Evolutionary conservation across 2,329 filamentous ascomycete species (phyloP).

Genomic region (Ascochyta rabiei): DNA sequence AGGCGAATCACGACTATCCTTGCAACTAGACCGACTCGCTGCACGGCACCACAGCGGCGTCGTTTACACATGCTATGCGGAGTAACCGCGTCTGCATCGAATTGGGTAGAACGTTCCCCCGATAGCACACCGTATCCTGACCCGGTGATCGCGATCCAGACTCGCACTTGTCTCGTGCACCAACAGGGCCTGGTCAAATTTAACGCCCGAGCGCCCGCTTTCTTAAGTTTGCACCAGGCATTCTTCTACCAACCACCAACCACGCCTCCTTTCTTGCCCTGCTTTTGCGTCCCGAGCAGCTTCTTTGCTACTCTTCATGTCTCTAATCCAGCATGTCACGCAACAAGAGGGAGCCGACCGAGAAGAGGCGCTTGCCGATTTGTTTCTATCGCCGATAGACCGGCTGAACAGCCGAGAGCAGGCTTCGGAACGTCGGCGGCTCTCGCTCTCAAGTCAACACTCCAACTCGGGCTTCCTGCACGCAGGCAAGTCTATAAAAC

Average conservation of each 20-base stretch:
- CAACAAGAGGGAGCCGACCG: slow-evolving; percentile 57
- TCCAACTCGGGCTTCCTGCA: slow-evolving; percentile 28
- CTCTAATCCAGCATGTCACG: slow-evolving; percentile 59
- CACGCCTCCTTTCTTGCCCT: slow-evolving; percentile 14
- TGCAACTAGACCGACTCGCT: background rate
- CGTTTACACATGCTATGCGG: slow-evolving; percentile 8
- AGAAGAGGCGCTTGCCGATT: slow-evolving; percentile 47
- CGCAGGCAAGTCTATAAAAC: slow-evolving; percentile 43
- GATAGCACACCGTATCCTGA: slow-evolving; percentile 10
- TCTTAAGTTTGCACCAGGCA: slow-evolving; percentile 1
- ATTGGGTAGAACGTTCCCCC: slow-evolving; percentile 7
- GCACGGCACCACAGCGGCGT: slow-evolving; percentile 4
- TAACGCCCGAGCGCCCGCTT: slow-evolving; percentile 14
- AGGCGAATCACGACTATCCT: slow-evolving; percentile 12
- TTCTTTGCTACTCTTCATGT: slow-evolving; percentile 48
- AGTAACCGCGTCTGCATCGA: background rate
- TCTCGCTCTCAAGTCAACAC: slow-evolving; percentile 38
- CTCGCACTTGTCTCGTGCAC: slow-evolving; percentile 14
- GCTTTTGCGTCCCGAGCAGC: slow-evolving; percentile 14
- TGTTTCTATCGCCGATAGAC: slow-evolving; percentile 45
- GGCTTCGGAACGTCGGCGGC: slow-evolving; percentile 36
- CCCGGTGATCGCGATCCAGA: slow-evolving; percentile 14
- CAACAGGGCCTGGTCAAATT: slow-evolving; percentile 9
- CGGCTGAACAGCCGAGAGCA: slow-evolving; percentile 38
- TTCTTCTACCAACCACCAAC: slow-evolving; percentile 9